Evolutionary conservation across 2,329 filamentous ascomycete genomes (phyloP).

Genomic region (Sclerotinia sclerotiorum): DNA sequence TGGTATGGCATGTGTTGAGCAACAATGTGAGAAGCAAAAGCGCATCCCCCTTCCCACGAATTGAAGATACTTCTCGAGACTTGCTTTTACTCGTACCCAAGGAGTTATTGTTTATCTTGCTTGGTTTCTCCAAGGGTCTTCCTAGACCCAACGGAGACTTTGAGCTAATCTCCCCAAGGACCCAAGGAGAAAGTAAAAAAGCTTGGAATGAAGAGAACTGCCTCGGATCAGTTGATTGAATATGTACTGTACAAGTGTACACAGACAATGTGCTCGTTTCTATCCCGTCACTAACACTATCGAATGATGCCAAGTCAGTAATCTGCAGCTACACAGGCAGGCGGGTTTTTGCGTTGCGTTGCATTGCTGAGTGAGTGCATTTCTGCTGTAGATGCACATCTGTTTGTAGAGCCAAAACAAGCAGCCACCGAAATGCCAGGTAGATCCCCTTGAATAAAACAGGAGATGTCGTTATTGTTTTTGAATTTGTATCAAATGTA

Average conservation of each 20-base stretch:
- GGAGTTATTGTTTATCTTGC: background rate
- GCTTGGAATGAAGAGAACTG: background rate
- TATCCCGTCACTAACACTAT: background rate
- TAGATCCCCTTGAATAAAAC: background rate
- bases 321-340: background rate
- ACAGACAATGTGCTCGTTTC: background rate
- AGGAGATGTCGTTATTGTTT: no score
- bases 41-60: background rate
- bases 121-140: background rate
- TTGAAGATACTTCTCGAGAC: background rate
- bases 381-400: background rate
- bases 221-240: background rate
- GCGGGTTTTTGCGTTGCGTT: background rate
- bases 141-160: background rate
- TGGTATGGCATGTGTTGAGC: background rate
- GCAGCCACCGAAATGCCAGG: background rate
- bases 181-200: background rate
- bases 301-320: conserved; percentile 2
- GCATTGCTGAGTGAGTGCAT: conserved; percentile 1
- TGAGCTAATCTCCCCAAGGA: background rate
- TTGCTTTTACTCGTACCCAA: background rate
- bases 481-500: background rate
- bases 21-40: background rate
- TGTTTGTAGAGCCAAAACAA: background rate
- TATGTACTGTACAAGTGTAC: background rate